phyloP scores from a whole-genome alignment of 495 filamentous ascomycete genomes.

The Hyaloscypha variabilis region DNA sequence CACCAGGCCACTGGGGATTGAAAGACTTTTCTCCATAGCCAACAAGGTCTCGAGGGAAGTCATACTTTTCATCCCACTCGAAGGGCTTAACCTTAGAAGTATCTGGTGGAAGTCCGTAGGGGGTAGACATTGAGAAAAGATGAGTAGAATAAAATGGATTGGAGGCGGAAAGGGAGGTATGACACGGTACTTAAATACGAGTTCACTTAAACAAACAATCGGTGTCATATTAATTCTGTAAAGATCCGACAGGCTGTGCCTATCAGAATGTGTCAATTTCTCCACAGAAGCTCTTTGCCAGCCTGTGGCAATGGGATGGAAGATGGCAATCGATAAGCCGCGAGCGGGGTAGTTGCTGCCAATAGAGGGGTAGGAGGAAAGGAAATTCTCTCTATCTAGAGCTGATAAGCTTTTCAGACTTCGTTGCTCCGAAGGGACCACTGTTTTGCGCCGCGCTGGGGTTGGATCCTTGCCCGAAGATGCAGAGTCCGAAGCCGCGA shows the following conservation, averaged over 20 bases:
- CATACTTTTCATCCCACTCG: slow-evolving; percentile 30
- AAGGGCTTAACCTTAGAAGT: slow-evolving; percentile 22
- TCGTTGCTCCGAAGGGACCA: slow-evolving; percentile 10
- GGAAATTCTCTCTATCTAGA: neutral
- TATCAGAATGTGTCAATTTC: slow-evolving; percentile 7
- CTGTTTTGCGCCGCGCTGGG: slow-evolving; percentile 3
- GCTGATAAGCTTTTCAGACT: slow-evolving; percentile 6
- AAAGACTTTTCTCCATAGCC: slow-evolving; percentile 41
- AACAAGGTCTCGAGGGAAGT: slow-evolving; percentile 31
- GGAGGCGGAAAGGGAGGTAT: too few species aligned
- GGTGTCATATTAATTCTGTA: neutral
- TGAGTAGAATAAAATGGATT: neutral
- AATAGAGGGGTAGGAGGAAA: slow-evolving; percentile 11
- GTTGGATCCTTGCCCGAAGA: neutral
- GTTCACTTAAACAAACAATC: slow-evolving; percentile 13
- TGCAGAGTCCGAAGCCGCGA: neutral
- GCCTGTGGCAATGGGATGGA: neutral
- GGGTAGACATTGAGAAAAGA: slow-evolving; percentile 25
- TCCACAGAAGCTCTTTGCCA: slow-evolving; percentile 11
- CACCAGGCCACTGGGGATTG: slow-evolving; percentile 42
- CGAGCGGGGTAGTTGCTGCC: neutral
- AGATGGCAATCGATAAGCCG: slow-evolving; percentile 2
- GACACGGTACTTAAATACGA: slow-evolving; percentile 9
- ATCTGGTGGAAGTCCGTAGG: slow-evolving; percentile 27
- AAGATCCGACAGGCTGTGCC: neutral